A percentile compares a stretch with the other conserved stretches of the same genome.
Evolutionary conservation across 345 rosid species (phyloP).

Genomic region (Citrus reticulata): DNA sequence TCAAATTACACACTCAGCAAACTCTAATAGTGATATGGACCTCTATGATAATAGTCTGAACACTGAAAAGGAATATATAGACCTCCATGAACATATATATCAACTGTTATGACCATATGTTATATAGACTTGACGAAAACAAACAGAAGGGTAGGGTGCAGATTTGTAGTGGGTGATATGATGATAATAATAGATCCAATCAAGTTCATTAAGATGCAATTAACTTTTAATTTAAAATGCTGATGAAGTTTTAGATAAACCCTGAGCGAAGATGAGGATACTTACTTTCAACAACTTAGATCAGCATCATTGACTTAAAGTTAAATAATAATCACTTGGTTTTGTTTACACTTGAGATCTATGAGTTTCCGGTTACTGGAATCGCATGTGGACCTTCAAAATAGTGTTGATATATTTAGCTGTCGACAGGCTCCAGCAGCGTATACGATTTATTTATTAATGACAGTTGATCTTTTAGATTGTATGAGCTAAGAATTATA

Average conservation of each 20-base stretch:
- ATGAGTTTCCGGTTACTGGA: background rate
- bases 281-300: background rate
- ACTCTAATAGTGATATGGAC: too few species aligned
- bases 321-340: background rate
- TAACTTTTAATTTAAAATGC: background rate
- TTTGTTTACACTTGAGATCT: background rate
- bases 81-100: background rate
- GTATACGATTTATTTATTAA: background rate
- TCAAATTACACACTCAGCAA: too few species aligned
- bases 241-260: background rate
- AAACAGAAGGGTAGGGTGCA: background rate
- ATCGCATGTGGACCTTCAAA: background rate
- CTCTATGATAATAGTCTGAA: too few species aligned
- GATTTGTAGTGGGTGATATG: background rate
- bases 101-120: background rate
- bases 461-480: constrained; percentile 7
- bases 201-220: background rate
- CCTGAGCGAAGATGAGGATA: background rate
- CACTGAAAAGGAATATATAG: background rate
- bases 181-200: background rate
- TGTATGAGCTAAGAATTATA: background rate
- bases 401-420: background rate
- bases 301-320: background rate
- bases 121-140: background rate
- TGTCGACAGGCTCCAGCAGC: background rate